phyloP scores from a whole-genome alignment of 805 yeast species.

The Wickerhamomyces rabaulensis region DNA sequence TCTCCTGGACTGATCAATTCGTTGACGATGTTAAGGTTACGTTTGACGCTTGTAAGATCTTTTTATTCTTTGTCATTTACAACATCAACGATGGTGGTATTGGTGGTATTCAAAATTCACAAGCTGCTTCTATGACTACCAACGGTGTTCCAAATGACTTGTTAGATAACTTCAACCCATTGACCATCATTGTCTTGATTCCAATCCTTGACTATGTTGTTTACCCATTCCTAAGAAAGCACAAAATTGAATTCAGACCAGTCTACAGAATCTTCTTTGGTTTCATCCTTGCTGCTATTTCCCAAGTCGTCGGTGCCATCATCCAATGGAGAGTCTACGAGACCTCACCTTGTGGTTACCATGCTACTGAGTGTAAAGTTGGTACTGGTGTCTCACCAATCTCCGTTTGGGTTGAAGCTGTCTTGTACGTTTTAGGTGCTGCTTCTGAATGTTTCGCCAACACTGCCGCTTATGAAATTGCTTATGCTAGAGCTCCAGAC shows the following conservation, averaged over 20 bases:
- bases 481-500: conserved; percentile 77
- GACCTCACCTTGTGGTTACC: conserved; percentile 69
- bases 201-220: conserved; percentile 62
- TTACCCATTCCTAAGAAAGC: conserved; percentile 46
- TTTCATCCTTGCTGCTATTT: conserved; percentile 54
- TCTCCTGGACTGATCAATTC: conserved; percentile 60
- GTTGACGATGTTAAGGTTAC: conserved; percentile 71
- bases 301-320: conserved; percentile 39
- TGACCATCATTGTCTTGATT: conserved; percentile 71
- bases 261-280: conserved; percentile 69
- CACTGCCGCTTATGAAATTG: conserved; percentile 78
- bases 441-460: conserved; percentile 75
- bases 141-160: conserved; percentile 81
- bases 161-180: conserved; percentile 69
- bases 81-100: conserved; percentile 72
- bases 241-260: conserved; percentile 55
- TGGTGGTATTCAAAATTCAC: conserved; percentile 35
- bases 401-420: conserved; percentile 63
- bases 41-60: conserved; percentile 66
- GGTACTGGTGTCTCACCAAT: conserved; percentile 30
- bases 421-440: conserved; percentile 67
- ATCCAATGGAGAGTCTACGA: conserved; percentile 65
- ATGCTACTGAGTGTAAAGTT: conserved; percentile 48
- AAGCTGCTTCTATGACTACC: conserved; percentile 67
- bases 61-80: conserved; percentile 64